Evolutionary conservation across 805 yeast genomes (phyloP).

Genomic region (Ogataea henricii): DNA sequence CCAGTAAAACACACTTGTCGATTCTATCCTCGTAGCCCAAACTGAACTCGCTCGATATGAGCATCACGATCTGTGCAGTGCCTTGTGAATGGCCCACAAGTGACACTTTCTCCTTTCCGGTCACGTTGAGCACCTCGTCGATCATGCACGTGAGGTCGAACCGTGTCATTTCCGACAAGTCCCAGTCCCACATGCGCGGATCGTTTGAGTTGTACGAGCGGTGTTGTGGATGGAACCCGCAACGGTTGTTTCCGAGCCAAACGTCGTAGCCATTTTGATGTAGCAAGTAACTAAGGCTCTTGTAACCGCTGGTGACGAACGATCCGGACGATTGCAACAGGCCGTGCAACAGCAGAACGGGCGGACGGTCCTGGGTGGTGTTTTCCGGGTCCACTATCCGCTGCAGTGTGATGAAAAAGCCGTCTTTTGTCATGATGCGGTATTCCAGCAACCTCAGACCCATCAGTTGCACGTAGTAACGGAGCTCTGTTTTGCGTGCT

Average conservation of each 20-base stretch:
- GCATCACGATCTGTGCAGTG: constrained; percentile 78
- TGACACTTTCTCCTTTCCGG: constrained; percentile 47
- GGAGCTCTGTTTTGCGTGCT: constrained; percentile 41
- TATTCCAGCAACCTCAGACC: constrained; percentile 62
- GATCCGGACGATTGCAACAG: constrained; percentile 86
- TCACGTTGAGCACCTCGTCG: constrained; percentile 51
- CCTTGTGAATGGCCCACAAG: constrained; percentile 92
- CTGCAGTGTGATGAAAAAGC: constrained; percentile 68
- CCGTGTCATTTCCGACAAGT: constrained; percentile 76
- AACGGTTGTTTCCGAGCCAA: constrained; percentile 90
- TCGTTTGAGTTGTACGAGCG: constrained; percentile 43
- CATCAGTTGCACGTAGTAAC: constrained; percentile 65
- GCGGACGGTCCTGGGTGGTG: constrained; percentile 37
- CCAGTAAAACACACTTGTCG: constrained; percentile 70
- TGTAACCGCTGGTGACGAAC: constrained; percentile 77
- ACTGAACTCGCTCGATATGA: constrained; percentile 56
- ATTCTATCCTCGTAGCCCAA: constrained; percentile 43
- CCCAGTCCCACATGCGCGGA: constrained; percentile 89
- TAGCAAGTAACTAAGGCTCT: constrained; percentile 68
- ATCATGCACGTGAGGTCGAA: constrained; percentile 77
- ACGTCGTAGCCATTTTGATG: constrained; percentile 66
- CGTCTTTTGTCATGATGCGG: constrained; percentile 73
- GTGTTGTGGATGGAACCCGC: constrained; percentile 80
- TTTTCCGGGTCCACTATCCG: constrained; percentile 56
- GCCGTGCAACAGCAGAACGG: constrained; percentile 83